phyloP scores from a whole-genome alignment of 2,329 filamentous ascomycete genomes.

The Grosmannia huntii region DNA sequence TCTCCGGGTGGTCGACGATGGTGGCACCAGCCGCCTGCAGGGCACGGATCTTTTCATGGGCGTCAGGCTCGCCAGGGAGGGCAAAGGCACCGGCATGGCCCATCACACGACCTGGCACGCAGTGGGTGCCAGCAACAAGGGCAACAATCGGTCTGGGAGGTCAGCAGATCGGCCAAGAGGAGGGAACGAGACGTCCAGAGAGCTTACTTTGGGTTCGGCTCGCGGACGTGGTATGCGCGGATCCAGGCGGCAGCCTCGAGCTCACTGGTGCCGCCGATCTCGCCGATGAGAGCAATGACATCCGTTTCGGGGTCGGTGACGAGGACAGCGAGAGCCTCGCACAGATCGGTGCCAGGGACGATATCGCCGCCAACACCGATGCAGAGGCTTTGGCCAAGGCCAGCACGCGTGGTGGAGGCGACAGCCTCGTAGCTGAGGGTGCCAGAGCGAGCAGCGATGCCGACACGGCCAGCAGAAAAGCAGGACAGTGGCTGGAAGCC shows the following conservation, averaged over 20 bases:
- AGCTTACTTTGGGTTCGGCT: conserved; percentile 48
- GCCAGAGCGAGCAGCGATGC: conserved; percentile 69
- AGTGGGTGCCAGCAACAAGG: conserved; percentile 53
- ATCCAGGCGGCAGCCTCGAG: conserved; percentile 65
- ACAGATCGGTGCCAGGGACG: conserved; percentile 60
- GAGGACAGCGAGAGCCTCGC: conserved; percentile 56
- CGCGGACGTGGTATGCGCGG: conserved; percentile 45
- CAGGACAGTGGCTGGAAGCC: conserved; percentile 68
- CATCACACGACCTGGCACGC: conserved; percentile 56
- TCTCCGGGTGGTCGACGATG: conserved; percentile 64
- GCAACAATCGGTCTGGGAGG: conserved; percentile 55
- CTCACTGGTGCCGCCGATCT: conserved; percentile 58
- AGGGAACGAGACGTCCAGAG: neutral
- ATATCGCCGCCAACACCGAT: conserved; percentile 70
- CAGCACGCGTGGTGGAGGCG: conserved; percentile 58
- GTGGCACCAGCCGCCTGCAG: conserved; percentile 54
- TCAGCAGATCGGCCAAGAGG: neutral
- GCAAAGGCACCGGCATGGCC: conserved; percentile 68
- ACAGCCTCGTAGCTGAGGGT: conserved; percentile 73
- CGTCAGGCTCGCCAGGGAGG: conserved; percentile 51
- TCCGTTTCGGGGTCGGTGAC: conserved; percentile 54
- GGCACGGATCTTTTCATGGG: conserved; percentile 51
- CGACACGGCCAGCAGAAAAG: conserved; percentile 56
- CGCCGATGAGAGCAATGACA: conserved; percentile 59
- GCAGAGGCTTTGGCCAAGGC: conserved; percentile 63